Evolutionary conservation across 164 flowering plant genomes (phyloP).

Genomic region (Kalanchoe fedtschenkoi): DNA sequence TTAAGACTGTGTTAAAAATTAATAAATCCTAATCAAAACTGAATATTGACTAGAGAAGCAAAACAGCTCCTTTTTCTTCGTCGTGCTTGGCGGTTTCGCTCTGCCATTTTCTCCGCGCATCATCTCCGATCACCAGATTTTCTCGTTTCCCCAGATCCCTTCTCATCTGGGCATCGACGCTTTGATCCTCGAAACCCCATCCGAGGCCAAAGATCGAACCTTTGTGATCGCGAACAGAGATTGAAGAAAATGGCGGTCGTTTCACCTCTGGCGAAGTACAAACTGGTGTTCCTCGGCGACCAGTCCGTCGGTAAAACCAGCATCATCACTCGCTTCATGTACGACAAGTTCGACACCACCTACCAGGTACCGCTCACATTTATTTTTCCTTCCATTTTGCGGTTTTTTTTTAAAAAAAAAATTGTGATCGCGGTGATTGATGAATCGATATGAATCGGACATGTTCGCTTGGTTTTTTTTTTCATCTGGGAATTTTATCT

Average conservation of each 20-base stretch:
- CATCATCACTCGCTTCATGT: slow-evolving; percentile 87
- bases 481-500: too few relatives aligned
- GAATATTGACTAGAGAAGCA: too few relatives aligned
- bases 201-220: background rate
- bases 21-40: too few relatives aligned
- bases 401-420: background rate
- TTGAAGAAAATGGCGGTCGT: slow-evolving; percentile 46
- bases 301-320: slow-evolving; percentile 87
- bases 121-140: slow-evolving; percentile 4
- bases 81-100: slow-evolving; percentile 27
- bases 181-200: background rate
- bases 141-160: background rate
- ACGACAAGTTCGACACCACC: slow-evolving; percentile 77
- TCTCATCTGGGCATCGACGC: background rate
- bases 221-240: too few relatives aligned
- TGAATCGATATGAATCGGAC: background rate
- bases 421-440: background rate
- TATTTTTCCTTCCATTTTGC: background rate
- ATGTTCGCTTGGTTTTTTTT: too few relatives aligned
- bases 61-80: background rate
- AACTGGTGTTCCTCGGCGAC: slow-evolving; percentile 74
- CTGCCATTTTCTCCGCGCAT: background rate
- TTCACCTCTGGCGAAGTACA: slow-evolving; percentile 73
- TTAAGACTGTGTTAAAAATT: too few relatives aligned
- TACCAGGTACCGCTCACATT: slow-evolving; percentile 44